A percentile compares a stretch with the other conserved stretches of the same genome.
Evolutionary conservation across 2,329 filamentous ascomycete genomes (phyloP).

Genomic region (Aspergillus alliaceus): DNA sequence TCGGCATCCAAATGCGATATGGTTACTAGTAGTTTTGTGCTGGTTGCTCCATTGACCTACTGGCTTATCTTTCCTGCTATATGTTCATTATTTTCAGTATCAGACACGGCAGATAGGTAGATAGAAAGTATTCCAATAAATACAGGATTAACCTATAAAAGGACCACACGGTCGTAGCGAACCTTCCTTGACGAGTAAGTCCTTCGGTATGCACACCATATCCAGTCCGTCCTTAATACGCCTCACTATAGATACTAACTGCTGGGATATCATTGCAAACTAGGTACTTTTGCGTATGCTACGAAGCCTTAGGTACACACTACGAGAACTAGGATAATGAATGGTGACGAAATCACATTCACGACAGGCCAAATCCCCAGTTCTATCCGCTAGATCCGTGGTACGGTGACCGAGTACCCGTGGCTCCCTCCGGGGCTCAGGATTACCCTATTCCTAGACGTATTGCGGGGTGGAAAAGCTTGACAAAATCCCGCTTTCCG

Average conservation of each 20-base stretch:
- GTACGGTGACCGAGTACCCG: too few relatives aligned
- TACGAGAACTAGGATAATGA: too few relatives aligned
- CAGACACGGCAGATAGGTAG: neutral
- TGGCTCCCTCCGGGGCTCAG: too few relatives aligned
- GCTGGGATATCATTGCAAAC: neutral
- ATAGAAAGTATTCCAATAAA: too few relatives aligned
- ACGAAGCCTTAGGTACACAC: neutral
- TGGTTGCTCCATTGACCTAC: neutral
- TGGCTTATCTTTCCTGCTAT: neutral
- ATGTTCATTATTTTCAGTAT: neutral
- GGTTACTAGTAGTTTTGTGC: neutral
- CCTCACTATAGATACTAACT: neutral
- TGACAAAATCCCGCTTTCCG: too few relatives aligned
- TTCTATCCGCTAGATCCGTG: too few relatives aligned
- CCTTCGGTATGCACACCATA: neutral
- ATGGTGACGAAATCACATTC: too few relatives aligned
- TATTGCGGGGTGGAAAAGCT: neutral
- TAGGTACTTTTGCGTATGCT: neutral
- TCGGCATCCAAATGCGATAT: neutral
- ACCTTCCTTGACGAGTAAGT: neutral
- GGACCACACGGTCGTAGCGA: neutral
- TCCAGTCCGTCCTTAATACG: neutral
- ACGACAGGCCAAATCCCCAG: too few relatives aligned
- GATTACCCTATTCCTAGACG: too few relatives aligned
- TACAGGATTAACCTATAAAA: too few relatives aligned